Base-by-base conservation (phyloP, 1,284 basidiomycete species). In the Grifola frondosa region DNA sequence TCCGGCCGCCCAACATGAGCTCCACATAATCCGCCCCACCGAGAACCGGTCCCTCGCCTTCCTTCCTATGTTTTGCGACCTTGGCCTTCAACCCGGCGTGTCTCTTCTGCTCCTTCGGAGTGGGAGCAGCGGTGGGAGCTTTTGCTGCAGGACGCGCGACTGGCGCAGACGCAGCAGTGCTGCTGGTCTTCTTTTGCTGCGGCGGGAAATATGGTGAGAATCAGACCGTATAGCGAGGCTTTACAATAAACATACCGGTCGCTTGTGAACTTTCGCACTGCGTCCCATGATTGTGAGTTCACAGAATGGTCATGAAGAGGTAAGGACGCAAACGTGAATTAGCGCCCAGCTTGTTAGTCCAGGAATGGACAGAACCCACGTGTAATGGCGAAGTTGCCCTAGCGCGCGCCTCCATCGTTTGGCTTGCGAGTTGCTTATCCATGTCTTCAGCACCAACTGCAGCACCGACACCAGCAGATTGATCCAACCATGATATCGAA, bases 21-120 rank as follows among this genome's bases (percentile, higher is more conserved):
- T 75, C 70, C 32, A 90, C 80, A 56, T 89, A 89, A 63, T 89
- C 87, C 24, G 81, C 86, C 22, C 77, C 84, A n/a, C 83, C 84
- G 30, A 88, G 67, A 3, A 88, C 72, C 41, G 69, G 74, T 1
- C 62, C 70, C 9, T 64, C 62, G 23, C 52, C 59, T n/a, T 57
- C 53, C 30, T 53, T 52, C 13, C 53, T 47, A n/a, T 44, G 47
- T 43, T 50, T 53, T n/a, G 53, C 44, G 23, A 64, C 50, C 38
- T 65, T 70, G 6, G 62, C 53, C 48, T 73, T 74, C 44, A 81
- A 54, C 3, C 63, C 73, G 1, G 75, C 71, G 29, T 64, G 65
- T 52, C 76, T 81, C 60, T 66, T 72, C 46, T 62, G 60, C 44
- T 62, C 61, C 26, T 51, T 42, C 13, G 56, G 48, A 2, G 52